phyloP scores from a whole-genome alignment of 202 grass and related monocot species.

The Schoenoplectus tabernaemontani region DNA sequence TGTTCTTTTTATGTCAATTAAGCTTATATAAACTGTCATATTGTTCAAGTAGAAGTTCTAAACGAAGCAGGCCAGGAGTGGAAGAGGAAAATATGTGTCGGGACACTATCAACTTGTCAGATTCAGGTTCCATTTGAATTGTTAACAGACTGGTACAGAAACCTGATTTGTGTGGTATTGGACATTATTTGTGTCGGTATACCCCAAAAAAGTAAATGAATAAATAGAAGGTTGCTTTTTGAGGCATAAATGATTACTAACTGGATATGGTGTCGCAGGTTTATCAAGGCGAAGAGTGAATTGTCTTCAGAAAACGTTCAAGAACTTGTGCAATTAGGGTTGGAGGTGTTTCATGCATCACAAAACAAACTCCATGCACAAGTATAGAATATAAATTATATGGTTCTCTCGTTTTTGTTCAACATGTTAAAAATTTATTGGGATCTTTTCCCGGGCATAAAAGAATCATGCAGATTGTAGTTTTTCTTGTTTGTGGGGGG shows the following conservation, averaged over 20 bases:
- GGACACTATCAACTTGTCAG: not conserved
- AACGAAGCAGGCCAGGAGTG: not conserved
- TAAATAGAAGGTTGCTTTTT: not conserved
- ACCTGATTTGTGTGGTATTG: not conserved
- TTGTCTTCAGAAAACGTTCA: constrained; percentile 58
- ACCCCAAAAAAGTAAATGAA: too few relatives aligned
- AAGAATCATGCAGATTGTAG: not conserved
- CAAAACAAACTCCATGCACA: constrained; percentile 82
- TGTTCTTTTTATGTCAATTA: not conserved
- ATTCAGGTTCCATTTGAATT: not conserved
- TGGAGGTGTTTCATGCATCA: constrained; percentile 80
- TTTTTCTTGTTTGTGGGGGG: too few relatives aligned
- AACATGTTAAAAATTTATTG: not conserved
- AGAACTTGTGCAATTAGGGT: constrained; percentile 60
- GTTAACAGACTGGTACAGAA: too few relatives aligned
- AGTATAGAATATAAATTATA: constrained; percentile 36
- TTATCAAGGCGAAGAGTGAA: constrained; percentile 91
- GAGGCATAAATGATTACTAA: not conserved
- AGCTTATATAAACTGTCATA: not conserved
- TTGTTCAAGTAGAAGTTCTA: not conserved
- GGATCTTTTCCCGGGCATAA: not conserved
- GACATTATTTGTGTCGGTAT: not conserved
- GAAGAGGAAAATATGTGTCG: not conserved
- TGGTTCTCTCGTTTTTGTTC: constrained; percentile 12
- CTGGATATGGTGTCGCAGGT: constrained; percentile 33